Percentiles rank a stretch among this genome's conserved stretches.
Conservation (phyloP, 1,139 yeast species). For the Pichia sp. region DNA sequence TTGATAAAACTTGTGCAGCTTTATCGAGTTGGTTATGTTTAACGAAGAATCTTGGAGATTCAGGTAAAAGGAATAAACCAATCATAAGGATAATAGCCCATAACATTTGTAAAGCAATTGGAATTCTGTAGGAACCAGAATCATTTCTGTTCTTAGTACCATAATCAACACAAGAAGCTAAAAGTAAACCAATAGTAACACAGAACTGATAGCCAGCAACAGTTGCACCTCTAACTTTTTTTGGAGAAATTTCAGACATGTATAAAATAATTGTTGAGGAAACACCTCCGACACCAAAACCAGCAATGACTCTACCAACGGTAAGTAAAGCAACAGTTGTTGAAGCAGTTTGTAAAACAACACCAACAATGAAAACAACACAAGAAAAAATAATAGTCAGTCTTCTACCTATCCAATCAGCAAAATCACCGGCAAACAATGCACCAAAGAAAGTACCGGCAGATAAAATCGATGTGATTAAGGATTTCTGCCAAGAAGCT, state of each 20-base stretch:
- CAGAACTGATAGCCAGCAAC: conserved; percentile 64
- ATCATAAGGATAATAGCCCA: conserved; percentile 46
- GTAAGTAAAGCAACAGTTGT: conserved; percentile 38
- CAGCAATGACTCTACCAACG: conserved; percentile 57
- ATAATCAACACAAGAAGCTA: conserved; percentile 61
- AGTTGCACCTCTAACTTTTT: conserved; percentile 58
- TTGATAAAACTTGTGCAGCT: conserved; percentile 41
- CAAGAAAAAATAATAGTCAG: conserved; percentile 47
- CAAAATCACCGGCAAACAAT: conserved; percentile 46
- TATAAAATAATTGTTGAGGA: conserved; percentile 62
- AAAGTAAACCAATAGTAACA: conserved; percentile 60
- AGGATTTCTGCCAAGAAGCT: conserved; percentile 32
- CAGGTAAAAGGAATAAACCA: conserved; percentile 57
- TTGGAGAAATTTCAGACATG: conserved; percentile 67
- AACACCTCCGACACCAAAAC: conserved; percentile 62
- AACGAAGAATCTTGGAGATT: conserved; percentile 60
- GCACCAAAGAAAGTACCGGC: conserved; percentile 57
- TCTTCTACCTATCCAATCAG: conserved; percentile 58
- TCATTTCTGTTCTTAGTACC: conserved; percentile 48
- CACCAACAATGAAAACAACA: conserved; percentile 51
- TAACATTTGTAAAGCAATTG: conserved; percentile 48
- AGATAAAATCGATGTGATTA: conserved; percentile 50
- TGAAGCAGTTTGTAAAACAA: conserved; percentile 53
- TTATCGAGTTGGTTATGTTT: conserved; percentile 37
- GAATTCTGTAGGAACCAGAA: conserved; percentile 59